Evolutionary conservation across 1,139 yeast species (phyloP).

Genomic region (Pichia sp.): DNA sequence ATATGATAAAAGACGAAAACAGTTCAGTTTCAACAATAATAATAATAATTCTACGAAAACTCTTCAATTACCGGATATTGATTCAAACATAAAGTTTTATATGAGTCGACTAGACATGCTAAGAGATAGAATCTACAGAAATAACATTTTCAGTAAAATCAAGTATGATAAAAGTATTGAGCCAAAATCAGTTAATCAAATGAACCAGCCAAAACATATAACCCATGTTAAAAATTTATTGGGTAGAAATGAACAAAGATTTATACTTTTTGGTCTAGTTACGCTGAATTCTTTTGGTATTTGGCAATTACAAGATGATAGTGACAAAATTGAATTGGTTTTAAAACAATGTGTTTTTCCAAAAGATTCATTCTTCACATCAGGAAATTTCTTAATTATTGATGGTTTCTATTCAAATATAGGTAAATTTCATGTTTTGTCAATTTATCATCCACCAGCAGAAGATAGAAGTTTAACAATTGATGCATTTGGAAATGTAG

Average conservation of each 20-base stretch:
- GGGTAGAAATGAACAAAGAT: constrained; percentile 76
- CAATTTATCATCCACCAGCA: constrained; percentile 83
- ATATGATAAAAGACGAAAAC: constrained; percentile 62
- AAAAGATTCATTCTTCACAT: constrained; percentile 61
- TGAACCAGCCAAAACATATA: constrained; percentile 41
- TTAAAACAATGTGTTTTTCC: constrained; percentile 60
- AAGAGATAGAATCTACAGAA: constrained; percentile 66
- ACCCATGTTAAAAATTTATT: constrained; percentile 75
- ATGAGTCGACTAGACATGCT: constrained; percentile 52
- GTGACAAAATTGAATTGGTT: constrained; percentile 71
- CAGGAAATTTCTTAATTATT: constrained; percentile 75
- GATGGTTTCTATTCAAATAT: constrained; percentile 79
- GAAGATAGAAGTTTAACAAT: constrained; percentile 63
- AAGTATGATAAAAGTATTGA: constrained; percentile 37
- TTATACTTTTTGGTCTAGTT: constrained; percentile 72
- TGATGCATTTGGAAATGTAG: constrained; percentile 72
- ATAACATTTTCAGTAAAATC: constrained; percentile 61
- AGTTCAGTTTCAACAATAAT: constrained; percentile 37
- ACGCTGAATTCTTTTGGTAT: constrained; percentile 59
- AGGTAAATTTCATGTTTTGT: constrained; percentile 67
- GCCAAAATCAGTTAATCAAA: constrained; percentile 28
- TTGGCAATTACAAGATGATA: constrained; percentile 72
- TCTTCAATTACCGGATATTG: constrained; percentile 19
- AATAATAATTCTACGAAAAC: neutral
- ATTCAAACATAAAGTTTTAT: constrained; percentile 33